Base-by-base conservation (phyloP, 306 rosid genomes). In the Cucumis melo region DNA sequence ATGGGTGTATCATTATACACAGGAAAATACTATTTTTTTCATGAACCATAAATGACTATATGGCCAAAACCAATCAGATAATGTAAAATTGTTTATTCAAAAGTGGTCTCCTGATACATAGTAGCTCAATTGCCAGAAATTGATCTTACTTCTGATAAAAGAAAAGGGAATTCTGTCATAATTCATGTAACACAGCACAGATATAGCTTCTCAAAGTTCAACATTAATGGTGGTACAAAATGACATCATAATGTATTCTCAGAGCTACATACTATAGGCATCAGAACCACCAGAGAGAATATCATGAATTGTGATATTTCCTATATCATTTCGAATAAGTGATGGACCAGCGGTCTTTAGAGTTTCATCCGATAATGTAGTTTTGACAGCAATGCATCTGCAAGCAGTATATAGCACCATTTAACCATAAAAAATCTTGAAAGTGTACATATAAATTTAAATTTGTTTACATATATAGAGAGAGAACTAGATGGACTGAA, bases 381-480 rank as follows among this genome's bases (percentile, higher is more conserved):
- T 94, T 81, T 84, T 89, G 80, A 94, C 96, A 80, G 96, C 97
- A 79, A 94, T 90, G 84, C 90, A 93, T 84, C 98, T 93, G 85
- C 87, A 81, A 68, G 55, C 53, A 42, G 44, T 56, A 77, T 74
- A 82, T n/a, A 27, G 70, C 62, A 55, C 53, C 63, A 42, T 42
- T 78, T 66, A 63, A 78, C 21, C 74, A 71, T 19, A 75, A 32
- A 46, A 53, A 14, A 41, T 78, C 74, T 44, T 1, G 34, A 12
- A 46, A 42, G 56, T 23, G 21, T 46, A 23, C 13, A 70, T 70
- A 70, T 46, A 44, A 44, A 44, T 68, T 68, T 68, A 16, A 44
- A 16, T 15, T 16, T 39, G 55, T 41, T 67, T 67, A 20, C 16
- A 67, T 5, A 41, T 32, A 32, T 5, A 66, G 7, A 39, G 51